Evolutionary conservation across 257 asterid genomes (phyloP), one percentile per base, ranked within the genome.

Genomic region (Capsicum baccatum): DNA sequence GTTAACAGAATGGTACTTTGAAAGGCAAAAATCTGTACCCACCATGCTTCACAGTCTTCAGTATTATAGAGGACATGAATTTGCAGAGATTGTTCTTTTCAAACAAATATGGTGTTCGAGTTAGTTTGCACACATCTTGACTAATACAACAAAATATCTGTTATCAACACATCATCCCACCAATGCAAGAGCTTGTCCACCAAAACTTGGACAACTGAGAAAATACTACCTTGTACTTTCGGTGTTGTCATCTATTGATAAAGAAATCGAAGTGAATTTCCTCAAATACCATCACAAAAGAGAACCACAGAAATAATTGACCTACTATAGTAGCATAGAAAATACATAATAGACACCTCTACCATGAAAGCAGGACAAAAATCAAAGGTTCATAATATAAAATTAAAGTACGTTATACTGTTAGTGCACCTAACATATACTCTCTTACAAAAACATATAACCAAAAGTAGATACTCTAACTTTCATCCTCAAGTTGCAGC

Each of bases 1-100:
- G 63, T 52, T 52, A 76, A 76, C 63, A 7, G 81, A 52, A 76
- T 26, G 81, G 63, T 52, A 54, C 64, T 78, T 69, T 6, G 81
- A 78, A 26, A 15, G 50, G 14, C 64, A 78, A 78, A 78, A 54
- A 78, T 37, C 64, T 78, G 33, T 3, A 78, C 54, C 9, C 26
- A 78, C 3, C 81, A 54, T 78, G 47, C 44, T 76, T 52, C 81
- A 50, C 81, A 50, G 47, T 66, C 10, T 33, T 12, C 48, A 12
- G n/a, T 33, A 3, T 54, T 52, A 26, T 15, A 52, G 19, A 66
- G 81, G 63, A 4, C 15, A 33, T 54, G 48, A 54, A 78, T 78
- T 54, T 15, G 81, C 15, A 76, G 81, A 7, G 48, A 8, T 6
- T 4, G 4, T 52, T 26, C 21, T 11, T 6, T 21, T 15, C 1